Conservation (phyloP, 345 rosid genomes). For the Eucalyptus shirleyi region DNA sequence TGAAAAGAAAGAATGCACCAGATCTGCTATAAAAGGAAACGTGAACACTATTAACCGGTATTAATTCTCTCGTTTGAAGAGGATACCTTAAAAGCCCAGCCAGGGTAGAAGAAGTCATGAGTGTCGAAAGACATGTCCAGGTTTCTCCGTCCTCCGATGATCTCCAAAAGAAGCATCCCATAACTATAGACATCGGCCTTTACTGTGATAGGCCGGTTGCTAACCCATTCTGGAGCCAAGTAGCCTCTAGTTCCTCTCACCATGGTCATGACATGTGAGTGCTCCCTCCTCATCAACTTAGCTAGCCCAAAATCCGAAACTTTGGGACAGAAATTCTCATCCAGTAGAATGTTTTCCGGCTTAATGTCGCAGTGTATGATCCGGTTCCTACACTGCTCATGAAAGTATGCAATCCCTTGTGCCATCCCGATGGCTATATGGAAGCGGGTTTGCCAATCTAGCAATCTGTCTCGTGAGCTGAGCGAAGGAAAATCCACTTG, state of each 20-base stretch:
- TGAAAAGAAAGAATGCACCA: background rate
- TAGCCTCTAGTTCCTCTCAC: slow-evolving; percentile 74
- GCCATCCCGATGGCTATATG: slow-evolving; percentile 47
- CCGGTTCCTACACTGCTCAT: slow-evolving; percentile 63
- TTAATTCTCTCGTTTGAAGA: background rate
- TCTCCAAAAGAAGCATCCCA: slow-evolving; percentile 73
- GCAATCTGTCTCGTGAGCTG: background rate
- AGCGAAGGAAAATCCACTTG: slow-evolving; percentile 56
- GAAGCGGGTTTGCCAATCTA: slow-evolving; percentile 58
- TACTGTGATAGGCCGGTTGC: slow-evolving; percentile 61
- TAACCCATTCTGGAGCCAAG: slow-evolving; percentile 73
- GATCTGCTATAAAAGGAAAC: background rate
- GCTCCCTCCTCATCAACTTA: slow-evolving; percentile 68
- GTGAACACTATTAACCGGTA: background rate
- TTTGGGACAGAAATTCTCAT: slow-evolving; percentile 49
- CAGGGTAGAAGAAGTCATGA: slow-evolving; percentile 73
- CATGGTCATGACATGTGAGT: slow-evolving; percentile 58
- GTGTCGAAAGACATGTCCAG: slow-evolving; percentile 51
- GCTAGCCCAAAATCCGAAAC: slow-evolving; percentile 70
- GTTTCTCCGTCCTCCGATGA: slow-evolving; percentile 68
- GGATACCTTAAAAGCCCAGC: slow-evolving; percentile 77
- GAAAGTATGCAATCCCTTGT: slow-evolving; percentile 66
- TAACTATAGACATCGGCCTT: slow-evolving; percentile 83
- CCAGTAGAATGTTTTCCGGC: slow-evolving; percentile 61
- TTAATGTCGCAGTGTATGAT: slow-evolving; percentile 69